Evolutionary conservation across 2,329 filamentous ascomycete species (phyloP), one percentile per base, ranked within the genome.

Genomic region (Colletotrichum ledebouriae): DNA sequence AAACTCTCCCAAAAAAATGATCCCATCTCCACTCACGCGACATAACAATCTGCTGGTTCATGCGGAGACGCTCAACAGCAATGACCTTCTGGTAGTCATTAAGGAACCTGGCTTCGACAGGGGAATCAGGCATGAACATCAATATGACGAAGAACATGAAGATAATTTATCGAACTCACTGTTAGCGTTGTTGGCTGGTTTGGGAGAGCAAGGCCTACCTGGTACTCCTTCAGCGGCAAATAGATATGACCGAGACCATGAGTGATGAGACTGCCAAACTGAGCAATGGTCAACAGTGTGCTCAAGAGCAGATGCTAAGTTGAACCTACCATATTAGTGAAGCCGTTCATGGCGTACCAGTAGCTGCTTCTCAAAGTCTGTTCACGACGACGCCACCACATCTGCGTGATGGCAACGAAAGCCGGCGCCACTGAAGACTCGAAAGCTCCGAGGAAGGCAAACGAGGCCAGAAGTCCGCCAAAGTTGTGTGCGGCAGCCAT

Each of bases 61-160:
- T 82, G 1, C 85, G 77, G 12, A 87, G 73, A 52, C 87, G 80
- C 73, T 90, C 87, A 11, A 90, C 82, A 0, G 88, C 87, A 10
- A 89, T 77, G 0, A 88, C 73, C 63, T 86, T 89, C 52, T 90
- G 88, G 13, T 85, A 79, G 4, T 85, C 81, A 0, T 78, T 81
- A 2, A 90, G 79, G 56, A 89, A 90, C 20, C 84, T 86, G 1
- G 87, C 84, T 22, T 86, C 82, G 73, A 89, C 84, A 0, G 89
- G 89, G 0, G 87, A 89, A 71, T 92, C 89, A 0, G 90, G 90
- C 82, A 92, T 88, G 59, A 85, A 84, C 17, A 1, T 17, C 1
- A 17, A 17, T 17, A 83, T 70, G 0, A 86, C 86, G 52, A 85
- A 87, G 71, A 86, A 84, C 22, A 87, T 73, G 71, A 88, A 88